phyloP scores from a whole-genome alignment of 73 alveolate genomes.

The Symbiodinium pilosum region DNA sequence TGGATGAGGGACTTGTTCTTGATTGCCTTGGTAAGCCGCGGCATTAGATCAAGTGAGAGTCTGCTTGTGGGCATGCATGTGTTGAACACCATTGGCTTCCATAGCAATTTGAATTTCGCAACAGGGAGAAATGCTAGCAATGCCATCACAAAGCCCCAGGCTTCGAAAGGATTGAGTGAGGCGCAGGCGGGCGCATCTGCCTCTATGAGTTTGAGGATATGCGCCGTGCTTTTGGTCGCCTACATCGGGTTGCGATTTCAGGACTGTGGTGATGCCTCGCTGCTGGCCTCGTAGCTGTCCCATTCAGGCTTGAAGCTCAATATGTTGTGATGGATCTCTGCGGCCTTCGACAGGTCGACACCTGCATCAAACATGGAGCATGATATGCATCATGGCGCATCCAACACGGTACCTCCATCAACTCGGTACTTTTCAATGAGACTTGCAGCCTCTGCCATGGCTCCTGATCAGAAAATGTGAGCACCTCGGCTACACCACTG shows the following conservation, averaged over 20 bases:
- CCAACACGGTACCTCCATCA: slow-evolving; percentile 93
- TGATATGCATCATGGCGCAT: neutral
- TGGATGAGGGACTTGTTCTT: slow-evolving; percentile 86
- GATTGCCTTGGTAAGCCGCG: slow-evolving; percentile 75
- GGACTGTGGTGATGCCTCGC: no score
- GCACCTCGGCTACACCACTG: no score
- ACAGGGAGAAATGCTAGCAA: neutral
- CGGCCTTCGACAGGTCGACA: slow-evolving; percentile 80
- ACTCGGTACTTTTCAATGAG: slow-evolving; percentile 90
- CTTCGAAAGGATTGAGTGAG: no score
- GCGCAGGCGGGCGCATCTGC: slow-evolving; percentile 62
- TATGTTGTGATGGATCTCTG: slow-evolving; percentile 75
- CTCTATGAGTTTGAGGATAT: slow-evolving; percentile 59
- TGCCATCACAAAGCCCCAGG: no score
- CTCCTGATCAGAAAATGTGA: neutral
- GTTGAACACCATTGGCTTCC: no score
- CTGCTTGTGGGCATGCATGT: no score
- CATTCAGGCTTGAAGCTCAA: slow-evolving; percentile 92
- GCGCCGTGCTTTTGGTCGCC: slow-evolving; percentile 73
- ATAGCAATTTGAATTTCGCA: no score
- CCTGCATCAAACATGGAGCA: neutral
- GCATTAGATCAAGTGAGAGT: no score
- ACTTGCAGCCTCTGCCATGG: slow-evolving; percentile 93
- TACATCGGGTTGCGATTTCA: no score
- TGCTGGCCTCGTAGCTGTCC: slow-evolving; percentile 92